phyloP scores from a whole-genome alignment of 371 early-diverging fungal genomes.

The Haplosporangium sp. region DNA sequence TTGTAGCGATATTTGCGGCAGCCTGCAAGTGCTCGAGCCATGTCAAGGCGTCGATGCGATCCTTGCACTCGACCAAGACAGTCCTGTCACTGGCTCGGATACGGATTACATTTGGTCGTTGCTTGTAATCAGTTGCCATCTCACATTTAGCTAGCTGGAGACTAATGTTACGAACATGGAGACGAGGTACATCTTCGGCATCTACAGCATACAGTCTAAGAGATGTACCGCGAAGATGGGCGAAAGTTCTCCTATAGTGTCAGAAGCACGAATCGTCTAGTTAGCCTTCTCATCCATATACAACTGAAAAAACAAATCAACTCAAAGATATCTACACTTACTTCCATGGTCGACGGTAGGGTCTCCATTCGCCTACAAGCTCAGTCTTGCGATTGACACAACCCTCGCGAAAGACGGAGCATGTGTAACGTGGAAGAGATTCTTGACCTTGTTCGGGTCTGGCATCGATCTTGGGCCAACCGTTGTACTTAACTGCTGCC shows the following conservation, averaged over 20 bases:
- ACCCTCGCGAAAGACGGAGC: constrained; percentile 53
- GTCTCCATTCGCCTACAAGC: constrained; percentile 46
- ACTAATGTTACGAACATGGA: constrained; percentile 52
- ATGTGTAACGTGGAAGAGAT: constrained; percentile 37
- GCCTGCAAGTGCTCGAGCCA: constrained; percentile 55
- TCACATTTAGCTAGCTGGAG: constrained; percentile 50
- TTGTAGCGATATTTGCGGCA: constrained; percentile 43
- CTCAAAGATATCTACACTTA: constrained; percentile 18
- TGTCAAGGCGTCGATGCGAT: constrained; percentile 46
- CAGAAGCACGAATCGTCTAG: no score
- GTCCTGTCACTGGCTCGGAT: constrained; percentile 47
- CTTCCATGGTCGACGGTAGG: constrained; percentile 56
- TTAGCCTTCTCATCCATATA: no score
- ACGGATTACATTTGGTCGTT: constrained; percentile 46
- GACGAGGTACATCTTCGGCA: constrained; percentile 47
- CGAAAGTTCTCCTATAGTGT: constrained; percentile 44
- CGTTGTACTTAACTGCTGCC: constrained; percentile 48
- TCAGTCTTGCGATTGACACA: constrained; percentile 55
- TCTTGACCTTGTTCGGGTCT: constrained; percentile 52
- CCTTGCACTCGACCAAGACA: constrained; percentile 47
- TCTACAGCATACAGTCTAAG: constrained; percentile 51
- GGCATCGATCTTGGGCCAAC: constrained; percentile 39
- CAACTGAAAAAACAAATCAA: neutral
- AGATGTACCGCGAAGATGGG: constrained; percentile 52
- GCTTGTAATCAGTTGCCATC: constrained; percentile 46